phyloP scores from a whole-genome alignment of 805 yeast species.

The Cyberlindnera euphorbiae region DNA sequence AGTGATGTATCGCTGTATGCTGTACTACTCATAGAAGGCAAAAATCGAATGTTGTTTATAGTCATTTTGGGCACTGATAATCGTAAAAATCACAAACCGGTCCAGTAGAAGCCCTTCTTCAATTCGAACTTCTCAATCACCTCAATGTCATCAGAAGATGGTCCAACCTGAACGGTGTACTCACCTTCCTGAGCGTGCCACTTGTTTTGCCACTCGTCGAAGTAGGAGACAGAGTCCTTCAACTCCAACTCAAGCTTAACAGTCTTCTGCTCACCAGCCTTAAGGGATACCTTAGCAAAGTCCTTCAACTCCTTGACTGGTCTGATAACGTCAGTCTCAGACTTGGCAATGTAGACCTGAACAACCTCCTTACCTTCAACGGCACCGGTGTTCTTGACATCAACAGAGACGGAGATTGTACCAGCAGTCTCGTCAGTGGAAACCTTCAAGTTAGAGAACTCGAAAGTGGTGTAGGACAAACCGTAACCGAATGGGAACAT shows the following conservation, averaged over 20 bases:
- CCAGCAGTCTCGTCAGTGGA: constrained; percentile 25
- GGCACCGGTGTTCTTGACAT: constrained; percentile 44
- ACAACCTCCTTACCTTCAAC: constrained; percentile 49
- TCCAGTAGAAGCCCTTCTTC: constrained; percentile 23
- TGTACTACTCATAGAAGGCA: too few relatives aligned
- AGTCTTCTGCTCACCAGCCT: constrained; percentile 38
- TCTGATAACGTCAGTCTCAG: constrained; percentile 35
- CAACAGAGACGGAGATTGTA: constrained; percentile 29
- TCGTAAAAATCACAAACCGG: constrained; percentile 13
- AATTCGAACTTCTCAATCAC: constrained; percentile 22
- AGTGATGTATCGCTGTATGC: too few relatives aligned
- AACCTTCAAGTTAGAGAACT: constrained; percentile 34
- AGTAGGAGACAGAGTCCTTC: constrained; percentile 50
- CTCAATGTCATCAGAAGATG: constrained; percentile 30
- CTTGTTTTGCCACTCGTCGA: constrained; percentile 41
- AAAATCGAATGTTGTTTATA: too few relatives aligned
- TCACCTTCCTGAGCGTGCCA: constrained; percentile 52
- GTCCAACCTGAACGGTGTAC: constrained; percentile 46
- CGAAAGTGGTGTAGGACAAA: constrained; percentile 53
- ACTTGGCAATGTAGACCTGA: constrained; percentile 46
- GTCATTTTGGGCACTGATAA: too few relatives aligned
- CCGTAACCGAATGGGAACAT: constrained; percentile 62
- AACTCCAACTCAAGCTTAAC: constrained; percentile 36
- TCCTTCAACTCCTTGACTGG: constrained; percentile 60
- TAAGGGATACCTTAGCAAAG: constrained; percentile 44